Percentiles rank a stretch among this genome's conserved stretches.
phyloP scores from a whole-genome alignment of 1,284 basidiomycete species.

The Neolentinus lepideus region DNA sequence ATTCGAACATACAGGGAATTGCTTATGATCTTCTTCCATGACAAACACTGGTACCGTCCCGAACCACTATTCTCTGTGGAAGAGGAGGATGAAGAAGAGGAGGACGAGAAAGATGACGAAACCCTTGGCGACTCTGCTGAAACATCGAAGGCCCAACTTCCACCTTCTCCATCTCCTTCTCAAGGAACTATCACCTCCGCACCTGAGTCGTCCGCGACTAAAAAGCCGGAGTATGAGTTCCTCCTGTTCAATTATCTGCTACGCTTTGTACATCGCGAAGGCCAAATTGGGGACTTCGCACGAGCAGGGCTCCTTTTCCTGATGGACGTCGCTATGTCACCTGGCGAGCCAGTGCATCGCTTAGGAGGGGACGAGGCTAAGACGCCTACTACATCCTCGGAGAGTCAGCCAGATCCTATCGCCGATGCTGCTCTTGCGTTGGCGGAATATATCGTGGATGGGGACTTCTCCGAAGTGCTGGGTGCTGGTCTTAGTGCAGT shows the following conservation, averaged over 20 bases:
- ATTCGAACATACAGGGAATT: constrained; percentile 87
- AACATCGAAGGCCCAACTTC: background rate
- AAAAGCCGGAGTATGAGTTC: constrained; percentile 89
- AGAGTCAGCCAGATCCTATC: constrained; percentile 22
- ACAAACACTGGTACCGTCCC: constrained; percentile 77
- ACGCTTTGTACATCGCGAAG: constrained; percentile 93
- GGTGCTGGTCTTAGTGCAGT: constrained; percentile 92
- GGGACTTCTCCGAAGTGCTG: constrained; percentile 73
- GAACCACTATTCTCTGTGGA: constrained; percentile 63
- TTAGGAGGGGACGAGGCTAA: constrained; percentile 27
- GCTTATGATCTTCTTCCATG: constrained; percentile 94
- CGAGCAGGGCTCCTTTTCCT: constrained; percentile 88
- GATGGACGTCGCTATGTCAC: constrained; percentile 90
- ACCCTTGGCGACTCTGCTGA: background rate
- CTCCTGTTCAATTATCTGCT: constrained; percentile 93
- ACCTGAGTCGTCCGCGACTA: constrained; percentile 33
- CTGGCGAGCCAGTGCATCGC: constrained; percentile 42
- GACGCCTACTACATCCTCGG: constrained; percentile 18
- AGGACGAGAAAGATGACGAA: constrained; percentile 42
- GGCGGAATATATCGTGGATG: constrained; percentile 25
- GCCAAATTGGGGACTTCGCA: constrained; percentile 89
- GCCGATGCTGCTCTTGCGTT: constrained; percentile 4
- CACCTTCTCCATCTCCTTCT: constrained; percentile 1
- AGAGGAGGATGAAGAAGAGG: constrained; percentile 55
- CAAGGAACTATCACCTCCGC: background rate